Base-by-base conservation (phyloP, 1,139 yeast genomes). In the Sugiyamaella pinicola region DNA sequence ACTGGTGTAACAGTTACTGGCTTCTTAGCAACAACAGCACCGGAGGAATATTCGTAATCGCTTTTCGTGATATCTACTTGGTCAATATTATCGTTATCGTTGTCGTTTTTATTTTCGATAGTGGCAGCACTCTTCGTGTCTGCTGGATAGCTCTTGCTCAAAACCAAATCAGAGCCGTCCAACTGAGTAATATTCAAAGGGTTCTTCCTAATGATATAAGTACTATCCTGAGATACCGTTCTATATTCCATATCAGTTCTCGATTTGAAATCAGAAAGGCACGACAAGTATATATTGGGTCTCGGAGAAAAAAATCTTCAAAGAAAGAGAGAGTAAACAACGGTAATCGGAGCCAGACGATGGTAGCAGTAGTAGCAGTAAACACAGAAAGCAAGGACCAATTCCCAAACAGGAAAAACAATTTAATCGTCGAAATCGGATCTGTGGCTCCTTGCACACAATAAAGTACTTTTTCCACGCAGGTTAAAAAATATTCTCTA, bases 151-250 rank as follows among this genome's bases (percentile, higher is more conserved):
- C 46, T 35, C 29, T 48, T 49, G 22, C 49, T 55, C 37, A 61
- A 49, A 7, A 68, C 59, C 46, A 68, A 50, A 52, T 69, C 72
- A 3, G 68, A 48, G 26, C 72, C 72, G 58, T 69, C 72, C 28
- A 46, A 41, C 37, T 63, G 61, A 22, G 64, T 62, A 22, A 69
- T 69, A 45, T 62, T 64, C 40, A 64, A 52, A 24, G 67, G 68
- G 51, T 64, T 63, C 34, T 49, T 58, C 41, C 65, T 58, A 29
- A 61, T 58, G 41, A 57, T 55, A 48, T 55, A 56, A 17, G 63
- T 50, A 49, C 67, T 63, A 47, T 64, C 67, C 35, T 55, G 54
- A 37, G 63, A 62, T 34, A 49, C 61, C 7, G 61, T 55, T 40
- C 61, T 57, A 18, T 33, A 48, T 54, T 57, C 61, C 63, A 57